Percentiles rank a stretch among this genome's conserved stretches.
Evolutionary conservation across 106 monocot genomes (phyloP).

Genomic region (Acorus gramineus): DNA sequence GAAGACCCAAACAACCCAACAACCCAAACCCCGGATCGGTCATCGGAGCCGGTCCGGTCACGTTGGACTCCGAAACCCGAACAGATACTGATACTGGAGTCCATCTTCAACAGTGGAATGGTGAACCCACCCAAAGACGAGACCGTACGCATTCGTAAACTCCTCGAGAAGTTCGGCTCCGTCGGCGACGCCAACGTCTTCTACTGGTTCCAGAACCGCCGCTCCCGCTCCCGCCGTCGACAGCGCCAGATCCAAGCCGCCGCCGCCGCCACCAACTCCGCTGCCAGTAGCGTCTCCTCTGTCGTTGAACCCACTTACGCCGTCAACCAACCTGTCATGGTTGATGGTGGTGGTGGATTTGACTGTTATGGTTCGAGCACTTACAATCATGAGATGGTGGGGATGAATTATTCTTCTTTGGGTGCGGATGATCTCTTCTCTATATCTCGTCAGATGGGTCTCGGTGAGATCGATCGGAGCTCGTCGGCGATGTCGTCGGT

Average conservation of each 20-base stretch:
- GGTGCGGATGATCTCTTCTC: conserved; percentile 64
- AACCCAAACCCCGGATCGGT: background rate
- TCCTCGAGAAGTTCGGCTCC: conserved; percentile 82
- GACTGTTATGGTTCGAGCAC: no score
- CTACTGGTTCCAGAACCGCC: conserved; percentile 99
- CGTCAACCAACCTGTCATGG: no score
- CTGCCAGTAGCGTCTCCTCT: background rate
- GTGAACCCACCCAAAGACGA: conserved; percentile 94
- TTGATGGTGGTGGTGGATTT: no score
- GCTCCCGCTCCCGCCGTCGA: conserved; percentile 82
- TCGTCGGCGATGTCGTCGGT: background rate
- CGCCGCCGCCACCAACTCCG: background rate
- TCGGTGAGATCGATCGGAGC: conserved; percentile 12
- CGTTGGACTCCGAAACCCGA: conserved; percentile 96
- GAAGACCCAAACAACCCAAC: conserved; percentile 3
- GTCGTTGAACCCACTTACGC: background rate
- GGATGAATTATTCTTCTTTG: background rate
- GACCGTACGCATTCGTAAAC: conserved; percentile 74
- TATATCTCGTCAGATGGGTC: conserved; percentile 70
- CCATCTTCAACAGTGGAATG: conserved; percentile 97
- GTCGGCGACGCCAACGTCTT: conserved; percentile 97
- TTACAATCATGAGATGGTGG: no score
- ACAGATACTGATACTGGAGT: conserved; percentile 94
- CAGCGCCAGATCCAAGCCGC: conserved; percentile 81
- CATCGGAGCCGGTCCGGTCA: conserved; percentile 53